phyloP scores from a whole-genome alignment of 2,329 filamentous ascomycete species.

The Neophaeococcomyces aloes region DNA sequence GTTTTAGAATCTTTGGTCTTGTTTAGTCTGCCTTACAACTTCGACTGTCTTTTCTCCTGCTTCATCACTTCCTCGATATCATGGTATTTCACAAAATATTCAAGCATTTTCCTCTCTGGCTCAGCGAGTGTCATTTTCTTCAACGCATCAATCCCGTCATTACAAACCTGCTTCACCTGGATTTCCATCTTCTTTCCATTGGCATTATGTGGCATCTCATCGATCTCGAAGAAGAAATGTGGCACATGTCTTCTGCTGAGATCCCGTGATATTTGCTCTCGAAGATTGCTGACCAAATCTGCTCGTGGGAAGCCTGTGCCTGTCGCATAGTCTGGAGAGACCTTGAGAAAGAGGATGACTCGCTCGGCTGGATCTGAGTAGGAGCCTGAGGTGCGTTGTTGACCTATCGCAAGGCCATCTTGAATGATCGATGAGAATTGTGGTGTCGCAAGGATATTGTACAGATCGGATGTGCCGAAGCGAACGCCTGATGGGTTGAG shows the following conservation, averaged over 20 bases:
- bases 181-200: conserved; percentile 17
- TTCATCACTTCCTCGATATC: too few relatives aligned
- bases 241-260: conserved; percentile 39
- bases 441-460: conserved; percentile 51
- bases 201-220: conserved; percentile 12
- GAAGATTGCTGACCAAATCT: conserved; percentile 48
- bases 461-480: conserved; percentile 73
- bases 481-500: conserved; percentile 69
- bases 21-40: too few relatives aligned
- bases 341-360: conserved; percentile 15
- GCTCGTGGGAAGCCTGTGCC: conserved; percentile 10
- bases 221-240: conserved; percentile 8
- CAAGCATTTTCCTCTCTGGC: conserved; percentile 8
- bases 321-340: background rate
- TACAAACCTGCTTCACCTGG: conserved; percentile 9
- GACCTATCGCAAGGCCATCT: conserved; percentile 10
- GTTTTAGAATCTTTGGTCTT: too few relatives aligned
- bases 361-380: conserved; percentile 10
- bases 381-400: conserved; percentile 1
- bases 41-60: too few relatives aligned
- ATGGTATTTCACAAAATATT: conserved; percentile 8
- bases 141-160: conserved; percentile 5
- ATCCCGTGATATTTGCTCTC: conserved; percentile 53
- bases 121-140: conserved; percentile 6
- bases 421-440: conserved; percentile 3